Evolutionary conservation across 345 rosid species (phyloP).

Genomic region (Camelina sativa): DNA sequence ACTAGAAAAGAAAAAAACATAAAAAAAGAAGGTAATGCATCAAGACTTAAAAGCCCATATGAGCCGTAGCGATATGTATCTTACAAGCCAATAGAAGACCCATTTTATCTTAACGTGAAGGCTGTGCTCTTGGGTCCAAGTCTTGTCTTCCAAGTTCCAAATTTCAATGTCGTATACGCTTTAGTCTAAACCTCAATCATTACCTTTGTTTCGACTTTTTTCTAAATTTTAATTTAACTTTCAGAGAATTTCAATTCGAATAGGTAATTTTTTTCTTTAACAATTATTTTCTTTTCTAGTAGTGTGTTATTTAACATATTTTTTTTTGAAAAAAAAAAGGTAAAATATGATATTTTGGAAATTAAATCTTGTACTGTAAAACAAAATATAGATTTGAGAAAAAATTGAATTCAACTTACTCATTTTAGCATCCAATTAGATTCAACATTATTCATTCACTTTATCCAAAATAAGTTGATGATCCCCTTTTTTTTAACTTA

Average conservation of each 20-base stretch:
- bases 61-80: neutral
- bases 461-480: neutral
- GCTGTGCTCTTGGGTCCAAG: slow-evolving; percentile 9
- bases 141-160: slow-evolving; percentile 37
- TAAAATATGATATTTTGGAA: neutral
- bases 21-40: neutral
- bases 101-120: slow-evolving; percentile 32
- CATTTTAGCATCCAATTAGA: neutral
- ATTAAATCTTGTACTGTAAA: neutral
- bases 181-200: slow-evolving; percentile 23
- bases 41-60: neutral
- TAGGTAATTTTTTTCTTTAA: neutral
- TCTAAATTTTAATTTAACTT: neutral
- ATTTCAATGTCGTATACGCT: slow-evolving; percentile 35
- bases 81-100: slow-evolving; percentile 1
- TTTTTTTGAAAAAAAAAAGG: neutral
- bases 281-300: neutral
- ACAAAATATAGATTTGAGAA: neutral
- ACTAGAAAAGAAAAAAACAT: neutral
- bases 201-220: neutral
- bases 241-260: neutral
- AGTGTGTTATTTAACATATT: neutral
- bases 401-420: neutral
- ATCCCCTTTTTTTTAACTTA: neutral
- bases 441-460: neutral